phyloP scores from a whole-genome alignment of 352 stramenopile species.

The Phytophthora citricola region DNA sequence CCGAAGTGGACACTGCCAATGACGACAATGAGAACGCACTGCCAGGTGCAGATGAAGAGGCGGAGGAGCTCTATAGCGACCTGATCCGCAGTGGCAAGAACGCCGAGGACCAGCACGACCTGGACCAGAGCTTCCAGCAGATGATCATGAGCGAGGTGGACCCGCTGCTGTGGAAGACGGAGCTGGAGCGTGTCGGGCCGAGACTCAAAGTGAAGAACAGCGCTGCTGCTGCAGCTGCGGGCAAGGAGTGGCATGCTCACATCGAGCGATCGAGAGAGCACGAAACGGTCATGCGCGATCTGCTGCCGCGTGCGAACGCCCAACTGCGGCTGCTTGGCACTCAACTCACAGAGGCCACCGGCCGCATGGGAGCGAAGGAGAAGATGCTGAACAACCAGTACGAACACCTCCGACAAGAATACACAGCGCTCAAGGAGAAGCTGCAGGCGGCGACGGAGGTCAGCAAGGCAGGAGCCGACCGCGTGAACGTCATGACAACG shows the following conservation, averaged over 20 bases:
- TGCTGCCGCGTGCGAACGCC: constrained; percentile 60
- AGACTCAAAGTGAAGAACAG: constrained; percentile 70
- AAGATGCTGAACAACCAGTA: constrained; percentile 88
- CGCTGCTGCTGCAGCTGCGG: constrained; percentile 49
- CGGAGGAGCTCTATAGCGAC: constrained; percentile 76
- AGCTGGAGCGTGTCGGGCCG: constrained; percentile 82
- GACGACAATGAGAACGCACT: constrained; percentile 57
- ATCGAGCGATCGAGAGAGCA: constrained; percentile 83
- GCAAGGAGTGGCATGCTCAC: constrained; percentile 83
- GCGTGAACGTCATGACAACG: constrained; percentile 80
- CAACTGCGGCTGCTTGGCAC: constrained; percentile 68
- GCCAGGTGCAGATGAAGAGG: constrained; percentile 44
- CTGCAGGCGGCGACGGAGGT: constrained; percentile 64
- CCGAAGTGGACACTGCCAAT: constrained; percentile 61
- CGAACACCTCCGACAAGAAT: constrained; percentile 72
- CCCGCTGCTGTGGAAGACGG: constrained; percentile 83
- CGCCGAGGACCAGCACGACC: constrained; percentile 45
- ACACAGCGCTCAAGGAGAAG: constrained; percentile 69
- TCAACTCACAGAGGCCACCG: constrained; percentile 65
- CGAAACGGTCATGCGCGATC: constrained; percentile 64
- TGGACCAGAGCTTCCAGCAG: constrained; percentile 83
- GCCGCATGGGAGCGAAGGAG: constrained; percentile 74
- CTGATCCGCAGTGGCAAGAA: constrained; percentile 37
- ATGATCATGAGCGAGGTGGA: constrained; percentile 88
- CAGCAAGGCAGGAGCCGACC: constrained; percentile 70